phyloP scores from a whole-genome alignment of 208 protist genomes.

The Wallacemonas sp. region DNA sequence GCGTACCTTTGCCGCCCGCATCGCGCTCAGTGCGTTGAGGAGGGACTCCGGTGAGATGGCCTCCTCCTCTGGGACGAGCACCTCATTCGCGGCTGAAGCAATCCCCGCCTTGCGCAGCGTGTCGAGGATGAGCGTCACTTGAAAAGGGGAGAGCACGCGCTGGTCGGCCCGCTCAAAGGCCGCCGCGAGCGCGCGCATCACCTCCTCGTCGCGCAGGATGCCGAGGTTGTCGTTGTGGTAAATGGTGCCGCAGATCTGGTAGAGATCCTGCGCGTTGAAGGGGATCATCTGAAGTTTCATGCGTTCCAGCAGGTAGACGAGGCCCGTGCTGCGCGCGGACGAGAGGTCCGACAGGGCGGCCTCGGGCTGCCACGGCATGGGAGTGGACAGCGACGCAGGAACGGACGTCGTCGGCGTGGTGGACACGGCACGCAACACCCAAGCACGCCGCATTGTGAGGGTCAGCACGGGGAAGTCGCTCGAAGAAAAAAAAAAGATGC shows the following conservation, averaged over 20 bases:
- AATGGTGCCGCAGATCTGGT: conserved; percentile 69
- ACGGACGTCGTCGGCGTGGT: not conserved
- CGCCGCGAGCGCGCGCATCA: conserved; percentile 84
- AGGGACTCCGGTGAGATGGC: conserved; percentile 78
- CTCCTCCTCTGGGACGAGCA: conserved; percentile 71
- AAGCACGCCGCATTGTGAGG: not conserved
- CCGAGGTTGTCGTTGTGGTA: conserved; percentile 72
- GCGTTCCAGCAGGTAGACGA: conserved; percentile 60
- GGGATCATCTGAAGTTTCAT: conserved; percentile 65
- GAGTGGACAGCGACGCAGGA: not conserved
- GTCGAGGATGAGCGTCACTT: conserved; percentile 71
- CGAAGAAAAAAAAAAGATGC: no score
- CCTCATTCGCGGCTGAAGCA: conserved; percentile 49
- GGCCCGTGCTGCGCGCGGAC: conserved; percentile 19
- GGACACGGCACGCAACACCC: not conserved
- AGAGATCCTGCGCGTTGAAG: conserved; percentile 86
- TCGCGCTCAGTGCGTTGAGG: conserved; percentile 66
- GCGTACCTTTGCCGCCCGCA: conserved; percentile 71
- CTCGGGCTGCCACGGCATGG: not conserved
- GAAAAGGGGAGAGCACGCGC: conserved; percentile 82
- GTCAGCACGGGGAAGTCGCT: no score
- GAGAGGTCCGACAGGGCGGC: not conserved
- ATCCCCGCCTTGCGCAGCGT: conserved; percentile 77
- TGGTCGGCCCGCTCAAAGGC: conserved; percentile 74
- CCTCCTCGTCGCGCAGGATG: conserved; percentile 69